These are phyloP conservation scores for Sedum album DNA, from an alignment of 164 flowering plant genomes.

Conservation along the genomic window DNA sequence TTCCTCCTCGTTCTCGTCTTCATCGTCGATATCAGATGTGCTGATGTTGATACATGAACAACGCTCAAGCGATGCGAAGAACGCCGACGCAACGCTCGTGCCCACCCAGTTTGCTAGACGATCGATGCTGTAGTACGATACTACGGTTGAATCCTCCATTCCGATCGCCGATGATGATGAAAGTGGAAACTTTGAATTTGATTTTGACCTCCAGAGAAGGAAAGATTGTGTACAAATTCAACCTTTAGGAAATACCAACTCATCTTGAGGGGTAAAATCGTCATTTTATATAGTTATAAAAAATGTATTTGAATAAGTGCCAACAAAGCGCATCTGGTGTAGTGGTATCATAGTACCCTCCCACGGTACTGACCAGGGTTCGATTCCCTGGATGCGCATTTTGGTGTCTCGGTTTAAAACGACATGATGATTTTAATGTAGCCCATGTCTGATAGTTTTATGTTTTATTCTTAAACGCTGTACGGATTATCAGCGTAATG, in stretches of 20 bases:
- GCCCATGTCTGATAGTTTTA: too few relatives aligned
- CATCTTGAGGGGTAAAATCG: too few relatives aligned
- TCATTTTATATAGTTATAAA: too few relatives aligned
- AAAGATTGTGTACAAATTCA: not conserved
- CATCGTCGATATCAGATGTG: constrained; percentile 27
- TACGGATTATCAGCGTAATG: too few relatives aligned
- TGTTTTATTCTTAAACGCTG: too few relatives aligned
- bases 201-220: too few relatives aligned
- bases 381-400: constrained; percentile 77
- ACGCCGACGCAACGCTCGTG: constrained; percentile 37
- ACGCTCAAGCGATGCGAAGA: constrained; percentile 44
- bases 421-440: too few relatives aligned
- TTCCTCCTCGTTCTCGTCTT: constrained; percentile 26
- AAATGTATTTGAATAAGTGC: too few relatives aligned
- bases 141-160: constrained; percentile 5
- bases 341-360: constrained; percentile 94
- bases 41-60: constrained; percentile 35
- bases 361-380: constrained; percentile 99
- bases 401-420: too few relatives aligned
- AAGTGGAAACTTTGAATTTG: too few relatives aligned
- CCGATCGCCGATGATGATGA: not conserved
- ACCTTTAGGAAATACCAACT: too few relatives aligned
- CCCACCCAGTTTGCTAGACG: constrained; percentile 36
- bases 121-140: constrained; percentile 27
- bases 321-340: constrained; percentile 98